Evolutionary conservation across 257 asterid genomes (phyloP).

Genomic region (Primulina eburnea): DNA sequence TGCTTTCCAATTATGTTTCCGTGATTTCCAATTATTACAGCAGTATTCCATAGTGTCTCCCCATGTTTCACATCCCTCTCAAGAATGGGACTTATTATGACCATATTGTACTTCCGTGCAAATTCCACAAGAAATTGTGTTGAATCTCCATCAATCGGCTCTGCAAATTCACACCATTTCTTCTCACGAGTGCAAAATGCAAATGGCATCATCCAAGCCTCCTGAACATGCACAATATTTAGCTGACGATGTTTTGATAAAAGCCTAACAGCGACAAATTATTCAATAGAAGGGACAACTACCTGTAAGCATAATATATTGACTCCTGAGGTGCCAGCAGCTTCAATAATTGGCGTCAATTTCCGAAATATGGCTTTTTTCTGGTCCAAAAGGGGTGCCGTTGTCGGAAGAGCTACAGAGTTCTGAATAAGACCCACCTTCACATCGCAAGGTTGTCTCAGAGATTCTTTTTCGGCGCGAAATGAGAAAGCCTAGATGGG

Average conservation of each 20-base stretch:
- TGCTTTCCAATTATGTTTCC: constrained; percentile 95
- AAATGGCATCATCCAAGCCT: constrained; percentile 99
- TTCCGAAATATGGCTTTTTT: constrained; percentile 68
- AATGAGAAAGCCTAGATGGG: constrained; percentile 65
- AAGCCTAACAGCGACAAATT: constrained; percentile 9
- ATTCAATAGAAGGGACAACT: constrained; percentile 24
- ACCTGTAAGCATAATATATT: constrained; percentile 91
- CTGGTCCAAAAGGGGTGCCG: constrained; percentile 68
- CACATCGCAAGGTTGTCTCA: constrained; percentile 73
- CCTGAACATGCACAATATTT: constrained; percentile 42
- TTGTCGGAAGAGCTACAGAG: constrained; percentile 66
- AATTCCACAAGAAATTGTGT: constrained; percentile 78
- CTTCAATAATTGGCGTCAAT: constrained; percentile 72
- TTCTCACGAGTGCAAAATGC: constrained; percentile 98
- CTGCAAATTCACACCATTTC: constrained; percentile 95
- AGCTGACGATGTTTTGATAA: background rate
- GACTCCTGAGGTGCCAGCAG: constrained; percentile 88
- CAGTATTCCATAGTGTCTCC: constrained; percentile 88
- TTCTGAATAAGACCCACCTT: constrained; percentile 94
- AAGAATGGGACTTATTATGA: constrained; percentile 81
- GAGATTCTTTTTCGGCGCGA: constrained; percentile 67
- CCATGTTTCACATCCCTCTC: constrained; percentile 95
- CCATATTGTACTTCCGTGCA: constrained; percentile 83
- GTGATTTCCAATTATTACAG: constrained; percentile 81
- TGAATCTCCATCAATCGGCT: constrained; percentile 91